Percentiles rank a stretch among this genome's conserved stretches.
Conservation (phyloP, 2,329 filamentous ascomycete species). For the Aureobasidium pullulans region DNA sequence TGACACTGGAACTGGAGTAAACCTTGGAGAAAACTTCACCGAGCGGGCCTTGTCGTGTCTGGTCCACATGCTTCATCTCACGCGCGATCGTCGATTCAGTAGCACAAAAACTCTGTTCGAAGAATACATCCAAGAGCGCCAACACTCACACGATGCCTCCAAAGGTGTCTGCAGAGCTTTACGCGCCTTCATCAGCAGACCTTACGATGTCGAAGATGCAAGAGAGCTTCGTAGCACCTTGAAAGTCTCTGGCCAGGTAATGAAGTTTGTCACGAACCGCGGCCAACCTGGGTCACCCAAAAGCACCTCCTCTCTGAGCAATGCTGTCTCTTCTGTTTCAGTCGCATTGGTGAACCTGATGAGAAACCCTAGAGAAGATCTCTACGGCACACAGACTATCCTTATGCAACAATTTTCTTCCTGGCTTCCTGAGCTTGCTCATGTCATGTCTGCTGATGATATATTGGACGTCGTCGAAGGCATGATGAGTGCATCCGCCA, state of each 20-base stretch:
- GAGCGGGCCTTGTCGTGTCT: conserved; percentile 15
- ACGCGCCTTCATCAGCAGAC: conserved; percentile 13
- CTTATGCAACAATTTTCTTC: conserved; percentile 94
- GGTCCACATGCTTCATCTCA: conserved; percentile 14
- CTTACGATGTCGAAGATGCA: conserved; percentile 16
- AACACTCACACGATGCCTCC: conserved; percentile 13
- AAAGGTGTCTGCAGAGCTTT: conserved; percentile 14
- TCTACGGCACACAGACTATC: conserved; percentile 58
- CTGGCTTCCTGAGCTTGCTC: conserved; percentile 86
- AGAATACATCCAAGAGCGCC: conserved; percentile 13
- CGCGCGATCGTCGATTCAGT: conserved; percentile 15
- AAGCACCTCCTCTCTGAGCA: neutral
- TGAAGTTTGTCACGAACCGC: conserved; percentile 12
- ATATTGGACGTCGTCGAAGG: conserved; percentile 72
- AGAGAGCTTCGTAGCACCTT: conserved; percentile 16
- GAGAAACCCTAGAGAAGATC: conserved; percentile 11
- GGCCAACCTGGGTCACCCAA: neutral
- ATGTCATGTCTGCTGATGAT: conserved; percentile 70
- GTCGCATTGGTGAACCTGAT: conserved; percentile 11
- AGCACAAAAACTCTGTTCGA: conserved; percentile 13
- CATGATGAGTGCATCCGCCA: conserved; percentile 9
- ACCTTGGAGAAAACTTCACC: conserved; percentile 9
- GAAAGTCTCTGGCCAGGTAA: conserved; percentile 16
- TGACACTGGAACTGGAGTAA: conserved; percentile 8
- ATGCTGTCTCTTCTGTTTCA: conserved; percentile 1